Evolutionary conservation across 169 alveolate genomes (phyloP).

Genomic region (Sarcocystis neurona): DNA sequence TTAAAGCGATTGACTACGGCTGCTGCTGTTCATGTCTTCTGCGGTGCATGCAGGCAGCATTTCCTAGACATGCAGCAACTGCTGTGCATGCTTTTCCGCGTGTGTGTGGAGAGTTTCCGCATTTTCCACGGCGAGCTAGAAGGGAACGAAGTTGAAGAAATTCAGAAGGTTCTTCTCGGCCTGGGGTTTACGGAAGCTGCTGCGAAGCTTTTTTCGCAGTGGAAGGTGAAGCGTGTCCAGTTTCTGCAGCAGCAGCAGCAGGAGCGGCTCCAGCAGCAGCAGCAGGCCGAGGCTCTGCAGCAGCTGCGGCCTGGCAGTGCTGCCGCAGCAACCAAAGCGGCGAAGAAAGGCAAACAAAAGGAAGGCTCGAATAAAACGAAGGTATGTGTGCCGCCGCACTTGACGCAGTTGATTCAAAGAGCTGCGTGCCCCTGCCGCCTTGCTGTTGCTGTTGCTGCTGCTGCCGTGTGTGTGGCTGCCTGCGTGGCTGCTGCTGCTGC

Average conservation of each 20-base stretch:
- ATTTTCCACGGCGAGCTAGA: neutral
- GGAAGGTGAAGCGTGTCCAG: conserved; percentile 17
- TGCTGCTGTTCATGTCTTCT: too few relatives aligned
- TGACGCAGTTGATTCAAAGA: too few relatives aligned
- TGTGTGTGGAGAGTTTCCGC: conserved; percentile 6
- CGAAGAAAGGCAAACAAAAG: neutral
- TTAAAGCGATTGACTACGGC: too few relatives aligned
- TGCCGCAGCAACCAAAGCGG: neutral
- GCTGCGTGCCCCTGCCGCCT: too few relatives aligned
- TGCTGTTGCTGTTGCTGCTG: too few relatives aligned
- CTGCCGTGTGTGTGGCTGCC: too few relatives aligned
- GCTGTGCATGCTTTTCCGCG: conserved; percentile 17
- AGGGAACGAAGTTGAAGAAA: neutral
- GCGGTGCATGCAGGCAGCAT: conserved; percentile 5
- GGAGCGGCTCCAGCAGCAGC: neutral
- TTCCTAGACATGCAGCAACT: conserved; percentile 25
- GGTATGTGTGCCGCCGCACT: too few relatives aligned
- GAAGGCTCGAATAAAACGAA: neutral
- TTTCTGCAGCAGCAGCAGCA: neutral
- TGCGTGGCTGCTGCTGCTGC: too few relatives aligned
- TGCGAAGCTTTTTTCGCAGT: neutral
- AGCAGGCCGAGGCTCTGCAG: neutral
- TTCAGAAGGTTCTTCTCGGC: conserved; percentile 7
- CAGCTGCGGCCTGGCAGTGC: neutral
- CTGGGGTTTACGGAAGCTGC: conserved; percentile 28